phyloP scores from a whole-genome alignment of 2,329 filamentous ascomycete species.

The Colletotrichum salicis region DNA sequence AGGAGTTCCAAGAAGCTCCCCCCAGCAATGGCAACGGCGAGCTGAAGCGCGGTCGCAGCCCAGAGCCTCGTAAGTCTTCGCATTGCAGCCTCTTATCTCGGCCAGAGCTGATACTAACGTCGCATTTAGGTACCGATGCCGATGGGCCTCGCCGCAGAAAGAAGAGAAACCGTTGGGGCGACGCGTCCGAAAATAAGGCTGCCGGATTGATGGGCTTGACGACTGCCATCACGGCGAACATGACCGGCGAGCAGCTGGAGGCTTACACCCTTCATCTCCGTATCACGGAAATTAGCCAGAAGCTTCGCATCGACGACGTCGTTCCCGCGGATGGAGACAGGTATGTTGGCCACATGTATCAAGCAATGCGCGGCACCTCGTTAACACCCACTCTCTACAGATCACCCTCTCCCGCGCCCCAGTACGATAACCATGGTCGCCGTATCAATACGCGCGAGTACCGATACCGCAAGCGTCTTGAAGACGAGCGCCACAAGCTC shows the following conservation, averaged over 20 bases:
- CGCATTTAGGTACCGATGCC: conserved; percentile 57
- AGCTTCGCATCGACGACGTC: conserved; percentile 98
- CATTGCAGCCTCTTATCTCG: background rate
- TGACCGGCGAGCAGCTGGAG: conserved; percentile 98
- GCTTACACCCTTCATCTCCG: conserved; percentile 96
- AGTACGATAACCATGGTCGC: conserved; percentile 99
- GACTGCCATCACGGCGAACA: conserved; percentile 94
- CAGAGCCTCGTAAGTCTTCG: conserved; percentile 74
- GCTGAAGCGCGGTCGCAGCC: conserved; percentile 91
- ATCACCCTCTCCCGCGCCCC: conserved; percentile 93
- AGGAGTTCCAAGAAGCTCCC: conserved; percentile 38
- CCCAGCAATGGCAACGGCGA: conserved; percentile 54
- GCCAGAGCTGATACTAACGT: conserved; percentile 41
- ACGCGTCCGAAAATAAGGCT: conserved; percentile 97
- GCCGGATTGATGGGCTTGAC: conserved; percentile 97
- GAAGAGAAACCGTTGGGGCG: conserved; percentile 99
- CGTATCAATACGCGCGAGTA: conserved; percentile 99
- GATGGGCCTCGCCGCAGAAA: conserved; percentile 91
- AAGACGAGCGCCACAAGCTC: conserved; percentile 98
- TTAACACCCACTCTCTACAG: conserved; percentile 57
- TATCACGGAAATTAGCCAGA: conserved; percentile 99
- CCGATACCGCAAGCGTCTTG: conserved; percentile 96
- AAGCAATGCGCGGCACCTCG: background rate
- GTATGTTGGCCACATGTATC: conserved; percentile 62
- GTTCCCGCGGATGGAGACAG: conserved; percentile 96